Conservation (phyloP, 2,329 filamentous ascomycete species). For the Sclerotinia trifoliorum region DNA sequence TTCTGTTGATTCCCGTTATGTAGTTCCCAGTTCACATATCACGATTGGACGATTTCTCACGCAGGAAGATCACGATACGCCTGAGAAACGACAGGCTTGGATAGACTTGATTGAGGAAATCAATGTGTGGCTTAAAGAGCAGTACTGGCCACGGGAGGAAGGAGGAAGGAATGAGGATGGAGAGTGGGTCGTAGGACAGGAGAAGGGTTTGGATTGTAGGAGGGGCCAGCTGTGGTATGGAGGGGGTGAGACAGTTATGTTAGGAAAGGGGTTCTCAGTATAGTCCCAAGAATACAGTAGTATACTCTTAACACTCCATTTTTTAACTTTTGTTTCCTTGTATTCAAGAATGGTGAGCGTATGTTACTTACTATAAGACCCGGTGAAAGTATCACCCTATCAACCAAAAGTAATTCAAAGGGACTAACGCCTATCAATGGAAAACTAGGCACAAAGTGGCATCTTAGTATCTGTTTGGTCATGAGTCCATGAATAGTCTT, state of each 20-base stretch:
- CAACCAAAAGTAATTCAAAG: too few relatives aligned
- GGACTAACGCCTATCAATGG: too few relatives aligned
- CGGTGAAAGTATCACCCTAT: too few relatives aligned
- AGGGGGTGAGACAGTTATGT: constrained; percentile 67
- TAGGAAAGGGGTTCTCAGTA: constrained; percentile 58
- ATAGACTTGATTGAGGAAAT: constrained; percentile 70
- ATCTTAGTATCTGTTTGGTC: background rate
- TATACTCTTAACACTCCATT: background rate
- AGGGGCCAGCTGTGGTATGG: constrained; percentile 84
- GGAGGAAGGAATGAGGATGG: constrained; percentile 48
- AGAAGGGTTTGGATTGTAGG: constrained; percentile 74
- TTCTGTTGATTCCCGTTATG: constrained; percentile 74
- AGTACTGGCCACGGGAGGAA: constrained; percentile 63
- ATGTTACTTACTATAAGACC: too few relatives aligned
- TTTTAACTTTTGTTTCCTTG: too few relatives aligned
- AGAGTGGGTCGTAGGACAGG: constrained; percentile 86
- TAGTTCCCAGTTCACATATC: constrained; percentile 85
- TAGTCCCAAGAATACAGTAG: background rate
- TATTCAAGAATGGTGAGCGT: too few relatives aligned
- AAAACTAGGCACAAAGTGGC: background rate
- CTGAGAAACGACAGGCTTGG: constrained; percentile 55
- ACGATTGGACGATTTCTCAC: constrained; percentile 80
- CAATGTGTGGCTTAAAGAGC: constrained; percentile 69
- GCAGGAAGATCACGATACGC: constrained; percentile 60
- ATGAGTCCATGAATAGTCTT: too few relatives aligned